Conservation (phyloP, 176 grass and related monocot species). For the Triticum timopheevii region DNA sequence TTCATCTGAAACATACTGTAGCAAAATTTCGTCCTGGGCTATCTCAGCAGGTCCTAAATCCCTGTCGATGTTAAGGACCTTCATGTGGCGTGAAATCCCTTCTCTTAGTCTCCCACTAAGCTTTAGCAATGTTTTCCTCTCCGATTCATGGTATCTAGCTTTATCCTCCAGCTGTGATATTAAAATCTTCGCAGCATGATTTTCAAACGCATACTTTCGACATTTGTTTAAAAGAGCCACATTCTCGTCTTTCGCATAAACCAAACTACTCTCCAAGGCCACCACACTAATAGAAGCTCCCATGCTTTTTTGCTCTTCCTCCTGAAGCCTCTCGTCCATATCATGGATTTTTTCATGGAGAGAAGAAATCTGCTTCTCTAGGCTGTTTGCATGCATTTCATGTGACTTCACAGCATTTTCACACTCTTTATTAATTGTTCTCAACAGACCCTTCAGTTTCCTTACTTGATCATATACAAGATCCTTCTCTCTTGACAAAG, state of each 20-base stretch:
- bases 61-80: slow-evolving; percentile 54
- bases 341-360: slow-evolving; percentile 46
- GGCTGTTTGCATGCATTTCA: slow-evolving; percentile 35
- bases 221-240: slow-evolving; percentile 43
- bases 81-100: slow-evolving; percentile 58
- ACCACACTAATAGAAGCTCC: slow-evolving; percentile 52
- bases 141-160: slow-evolving; percentile 33
- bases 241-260: slow-evolving; percentile 59
- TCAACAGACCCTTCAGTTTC: slow-evolving; percentile 62
- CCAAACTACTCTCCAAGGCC: slow-evolving; percentile 67
- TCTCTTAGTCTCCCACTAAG: slow-evolving; percentile 65
- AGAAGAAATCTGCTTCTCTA: slow-evolving; percentile 59
- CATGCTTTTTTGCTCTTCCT: slow-evolving; percentile 51
- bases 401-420: slow-evolving; percentile 44
- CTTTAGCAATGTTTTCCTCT: slow-evolving; percentile 48
- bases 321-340: slow-evolving; percentile 55
- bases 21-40: slow-evolving; percentile 55
- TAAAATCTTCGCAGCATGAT: slow-evolving; percentile 45
- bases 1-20: slow-evolving; percentile 53
- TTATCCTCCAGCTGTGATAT: slow-evolving; percentile 66
- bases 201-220: slow-evolving; percentile 45
- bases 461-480: slow-evolving; percentile 56
- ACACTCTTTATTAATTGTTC: slow-evolving; percentile 49
- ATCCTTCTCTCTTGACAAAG: slow-evolving; percentile 64
- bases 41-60: slow-evolving; percentile 50